Percentiles rank a stretch among this genome's conserved stretches.
Conservation (phyloP, 73 alveolate genomes). For the Strombidium stylifer region DNA sequence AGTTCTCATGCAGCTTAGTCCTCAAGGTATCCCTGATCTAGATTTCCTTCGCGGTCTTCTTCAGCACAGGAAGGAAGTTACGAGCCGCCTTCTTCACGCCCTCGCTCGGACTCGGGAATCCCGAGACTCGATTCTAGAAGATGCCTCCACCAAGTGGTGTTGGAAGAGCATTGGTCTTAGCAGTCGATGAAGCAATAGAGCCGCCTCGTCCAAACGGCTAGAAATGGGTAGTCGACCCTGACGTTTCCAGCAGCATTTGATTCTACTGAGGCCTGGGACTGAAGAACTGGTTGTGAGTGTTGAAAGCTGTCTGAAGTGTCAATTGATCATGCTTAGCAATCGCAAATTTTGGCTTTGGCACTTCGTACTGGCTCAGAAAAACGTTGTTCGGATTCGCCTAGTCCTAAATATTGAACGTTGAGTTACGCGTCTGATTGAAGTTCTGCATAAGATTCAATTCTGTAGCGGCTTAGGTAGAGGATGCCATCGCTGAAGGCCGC, state of each 20-base stretch:
- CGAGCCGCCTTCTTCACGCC: background rate
- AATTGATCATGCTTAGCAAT: too few relatives aligned
- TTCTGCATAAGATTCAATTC: too few relatives aligned
- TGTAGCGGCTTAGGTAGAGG: too few relatives aligned
- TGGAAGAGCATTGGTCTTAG: too few relatives aligned
- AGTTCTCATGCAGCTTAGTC: constrained; percentile 1
- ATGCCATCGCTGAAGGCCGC: too few relatives aligned
- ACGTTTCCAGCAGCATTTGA: background rate
- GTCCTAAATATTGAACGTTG: too few relatives aligned
- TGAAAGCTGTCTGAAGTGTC: too few relatives aligned
- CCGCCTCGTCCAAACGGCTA: background rate
- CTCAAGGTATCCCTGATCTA: constrained; percentile 14
- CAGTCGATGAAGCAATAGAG: too few relatives aligned
- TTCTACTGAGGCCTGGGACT: background rate
- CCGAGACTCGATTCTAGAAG: background rate
- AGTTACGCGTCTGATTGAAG: too few relatives aligned
- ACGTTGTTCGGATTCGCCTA: too few relatives aligned
- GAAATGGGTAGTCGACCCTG: background rate
- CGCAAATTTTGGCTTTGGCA: too few relatives aligned
- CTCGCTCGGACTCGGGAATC: background rate
- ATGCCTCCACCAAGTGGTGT: background rate
- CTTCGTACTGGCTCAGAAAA: too few relatives aligned
- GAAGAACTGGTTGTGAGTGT: background rate
- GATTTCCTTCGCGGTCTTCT: constrained; percentile 14
- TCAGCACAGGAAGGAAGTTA: background rate